A percentile compares a stretch with the other conserved stretches of the same genome.
phyloP scores from a whole-genome alignment of 371 early-diverging fungal species.

The Mucor sp. region DNA sequence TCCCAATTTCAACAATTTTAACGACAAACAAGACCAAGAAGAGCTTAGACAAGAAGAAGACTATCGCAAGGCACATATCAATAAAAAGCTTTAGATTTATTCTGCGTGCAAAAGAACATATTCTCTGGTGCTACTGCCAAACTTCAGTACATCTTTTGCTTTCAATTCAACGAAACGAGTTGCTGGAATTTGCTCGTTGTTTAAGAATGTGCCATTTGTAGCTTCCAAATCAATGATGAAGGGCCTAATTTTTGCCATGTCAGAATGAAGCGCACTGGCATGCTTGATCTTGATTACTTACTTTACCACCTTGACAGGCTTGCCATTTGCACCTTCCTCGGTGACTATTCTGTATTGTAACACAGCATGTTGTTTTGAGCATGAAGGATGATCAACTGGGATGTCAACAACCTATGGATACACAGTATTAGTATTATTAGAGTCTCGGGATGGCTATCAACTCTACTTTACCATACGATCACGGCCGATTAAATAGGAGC shows the following conservation, averaged over 20 bases:
- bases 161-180: slow-evolving; percentile 85
- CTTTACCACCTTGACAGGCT: slow-evolving; percentile 53
- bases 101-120: slow-evolving; percentile 87
- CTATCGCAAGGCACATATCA: background rate
- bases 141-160: slow-evolving; percentile 80
- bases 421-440: background rate
- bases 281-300: slow-evolving; percentile 19
- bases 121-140: slow-evolving; percentile 90
- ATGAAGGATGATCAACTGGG: slow-evolving; percentile 87
- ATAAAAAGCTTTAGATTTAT: background rate
- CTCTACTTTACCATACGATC: slow-evolving; percentile 70
- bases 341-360: slow-evolving; percentile 52
- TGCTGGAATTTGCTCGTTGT: slow-evolving; percentile 72
- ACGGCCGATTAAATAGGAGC: slow-evolving; percentile 88
- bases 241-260: slow-evolving; percentile 54
- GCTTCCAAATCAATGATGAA: slow-evolving; percentile 95
- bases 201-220: slow-evolving; percentile 89
- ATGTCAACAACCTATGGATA: slow-evolving; percentile 80
- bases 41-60: slow-evolving; percentile 1
- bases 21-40: background rate
- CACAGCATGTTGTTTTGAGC: slow-evolving; percentile 90
- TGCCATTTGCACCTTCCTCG: slow-evolving; percentile 14
- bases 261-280: background rate
- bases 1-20: slow-evolving; percentile 5
- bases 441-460: slow-evolving; percentile 2